Base-by-base conservation (phyloP, 179 eudicot species). In the Nepenthes alata region DNA sequence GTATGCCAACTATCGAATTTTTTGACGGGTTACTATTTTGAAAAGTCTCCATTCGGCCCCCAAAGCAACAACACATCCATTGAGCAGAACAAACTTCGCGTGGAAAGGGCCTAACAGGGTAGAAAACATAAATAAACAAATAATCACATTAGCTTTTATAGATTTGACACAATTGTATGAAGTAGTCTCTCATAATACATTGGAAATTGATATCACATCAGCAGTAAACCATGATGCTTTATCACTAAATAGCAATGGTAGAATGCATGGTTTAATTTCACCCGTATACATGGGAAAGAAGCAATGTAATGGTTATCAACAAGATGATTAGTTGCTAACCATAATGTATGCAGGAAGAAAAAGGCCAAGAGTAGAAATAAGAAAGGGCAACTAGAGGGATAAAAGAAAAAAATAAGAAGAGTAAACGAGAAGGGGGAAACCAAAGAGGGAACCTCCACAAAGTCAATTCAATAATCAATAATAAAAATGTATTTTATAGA, bases 91-190 rank as follows among this genome's bases (percentile, higher is more conserved):
- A 71, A 47, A 66, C 67, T 45, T 71, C 75, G 54, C 72, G 80
- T 36, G 87, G 87, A 72, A 75, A 76, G 60, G 71, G 55, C 77
- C 97, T 88, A 60, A 37, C 50, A 61, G n/a, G 55, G 51, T 25
- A 67, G 54, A 63, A n/a, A 47, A 45, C 25, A 56, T 36, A 1
- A 25, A 54, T 11, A 9, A 56, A 37, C 13, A 37, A 9, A n/a
- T 47, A 65, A 47, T 47, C 15, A 10, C 5, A 9, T 13, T 45
- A 12, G 10, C 47, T 56, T 2, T 5, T 5, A 41, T 12, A 35
- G 56, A 64, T 39, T 36, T 10, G 1, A 37, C 15, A 35, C 1
- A 11, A 57, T 35, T n/a, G 2, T 13, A 57, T n/a, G 44, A 37
- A 35, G 13, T 7, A 37, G 10, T 3, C 2, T 11, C 3, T 12